A percentile compares a stretch with the other conserved stretches of the same genome.
Conservation (phyloP, 2,329 filamentous ascomycete species). For the Aspergillus hortae region DNA sequence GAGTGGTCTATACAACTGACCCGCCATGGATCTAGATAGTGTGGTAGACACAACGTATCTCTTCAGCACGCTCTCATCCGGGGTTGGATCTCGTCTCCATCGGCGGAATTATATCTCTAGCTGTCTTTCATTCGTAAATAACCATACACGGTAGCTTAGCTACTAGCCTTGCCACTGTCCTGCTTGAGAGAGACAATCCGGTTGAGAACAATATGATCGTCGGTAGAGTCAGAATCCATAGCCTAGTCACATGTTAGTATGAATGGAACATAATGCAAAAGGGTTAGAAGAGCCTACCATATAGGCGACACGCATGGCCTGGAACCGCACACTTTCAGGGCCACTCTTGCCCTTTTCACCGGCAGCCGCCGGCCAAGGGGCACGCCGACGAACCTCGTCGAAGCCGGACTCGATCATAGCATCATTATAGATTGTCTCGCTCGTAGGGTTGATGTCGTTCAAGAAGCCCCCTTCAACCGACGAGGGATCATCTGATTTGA, state of each 20-base stretch:
- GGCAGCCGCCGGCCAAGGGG: slow-evolving; percentile 77
- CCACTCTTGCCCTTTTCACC: slow-evolving; percentile 54
- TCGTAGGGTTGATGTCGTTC: slow-evolving; percentile 78
- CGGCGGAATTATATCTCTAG: too few species aligned
- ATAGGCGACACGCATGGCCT: slow-evolving; percentile 77
- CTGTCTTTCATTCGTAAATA: too few species aligned
- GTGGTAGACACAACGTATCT: too few species aligned
- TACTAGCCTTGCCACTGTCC: slow-evolving; percentile 13
- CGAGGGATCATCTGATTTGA: slow-evolving; percentile 81
- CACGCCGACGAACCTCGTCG: slow-evolving; percentile 67
- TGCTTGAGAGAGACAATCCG: slow-evolving; percentile 90
- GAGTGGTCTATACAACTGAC: too few species aligned
- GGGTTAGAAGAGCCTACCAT: slow-evolving; percentile 16
- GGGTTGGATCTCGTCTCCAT: too few species aligned
- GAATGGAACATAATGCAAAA: background rate
- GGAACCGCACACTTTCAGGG: slow-evolving; percentile 78
- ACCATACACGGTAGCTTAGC: too few species aligned
- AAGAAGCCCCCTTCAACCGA: slow-evolving; percentile 76
- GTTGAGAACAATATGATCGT: slow-evolving; percentile 81
- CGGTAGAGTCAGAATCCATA: slow-evolving; percentile 72
- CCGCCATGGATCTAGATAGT: too few species aligned
- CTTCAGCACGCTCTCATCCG: too few species aligned
- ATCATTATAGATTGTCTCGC: slow-evolving; percentile 72
- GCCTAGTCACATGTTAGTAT: slow-evolving; percentile 5
- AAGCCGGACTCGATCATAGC: slow-evolving; percentile 83